Evolutionary conservation across 352 stramenopile genomes (phyloP), one percentile per base, ranked within the genome.

Genomic region (Saprolegnia parasitica): DNA sequence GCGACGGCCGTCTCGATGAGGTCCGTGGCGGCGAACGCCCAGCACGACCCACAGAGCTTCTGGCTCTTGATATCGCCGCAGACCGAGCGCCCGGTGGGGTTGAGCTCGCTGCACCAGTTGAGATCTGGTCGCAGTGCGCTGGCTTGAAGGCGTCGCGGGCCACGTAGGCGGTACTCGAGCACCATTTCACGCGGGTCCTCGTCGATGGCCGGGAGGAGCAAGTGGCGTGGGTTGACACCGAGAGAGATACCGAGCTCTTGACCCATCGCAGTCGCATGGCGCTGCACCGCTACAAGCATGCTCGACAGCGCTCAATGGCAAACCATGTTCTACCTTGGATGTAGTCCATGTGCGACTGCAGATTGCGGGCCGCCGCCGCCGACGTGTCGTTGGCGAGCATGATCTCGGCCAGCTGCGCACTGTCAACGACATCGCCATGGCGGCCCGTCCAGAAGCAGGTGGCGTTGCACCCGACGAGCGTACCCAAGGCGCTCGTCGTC

Each of bases 51-150:
- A 64, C 85, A 93, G 57, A 83, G 78, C 66, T 90, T 84, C 64
- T 93, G 83, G 68, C 81, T 91, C 77, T 91, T 91, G 49, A 93
- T 72, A 15, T 72, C 71, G 5, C 81, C 87, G 55, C 85, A 93
- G 62, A 91, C 79, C 65, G 80, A 91, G 46, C 75, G 73, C 50
- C 82, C 77, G 40, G 73, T 63, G 18, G 81, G 68, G 67, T 91
- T 93, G 68, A 90, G 75, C 8, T 64, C 78, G 32, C 81, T 81
- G 71, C 85, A 93, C 85, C 85, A 93, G 65, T 93, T 76, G 42
- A 93, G 65, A 49, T 77, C 76, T 50, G 72, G 10, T 4, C 13
- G 40, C 62, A 80, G 73, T 40, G 76, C 63, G 29, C 18, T n/a
- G 8, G 20, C 5, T 67, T 70, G 65, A 4, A 58, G 18, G 15